A percentile compares a stretch with the other conserved stretches of the same genome.
These are phyloP conservation scores for Teunomyces funiuensis DNA, from an alignment of 805 yeast genomes.

Conservation along the genomic window DNA sequence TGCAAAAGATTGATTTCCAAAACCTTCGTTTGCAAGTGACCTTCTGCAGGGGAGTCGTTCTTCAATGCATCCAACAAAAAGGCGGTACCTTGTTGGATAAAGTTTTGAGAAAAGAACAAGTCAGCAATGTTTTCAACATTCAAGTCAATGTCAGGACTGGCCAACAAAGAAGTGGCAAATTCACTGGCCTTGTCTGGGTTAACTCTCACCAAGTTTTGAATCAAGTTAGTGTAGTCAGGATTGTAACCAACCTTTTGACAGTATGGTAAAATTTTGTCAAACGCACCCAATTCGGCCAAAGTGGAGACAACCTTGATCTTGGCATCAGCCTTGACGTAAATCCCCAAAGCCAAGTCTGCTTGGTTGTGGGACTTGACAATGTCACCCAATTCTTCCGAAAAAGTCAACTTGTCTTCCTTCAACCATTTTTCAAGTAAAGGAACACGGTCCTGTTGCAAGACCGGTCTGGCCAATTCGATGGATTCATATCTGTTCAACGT, in stretches of 20 bases:
- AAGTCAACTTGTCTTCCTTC: conserved; percentile 89
- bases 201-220: conserved; percentile 86
- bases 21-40: conserved; percentile 91
- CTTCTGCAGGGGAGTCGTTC: conserved; percentile 90
- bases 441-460: conserved; percentile 90
- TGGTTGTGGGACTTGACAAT: conserved; percentile 83
- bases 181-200: conserved; percentile 99
- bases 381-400: conserved; percentile 97
- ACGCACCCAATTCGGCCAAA: conserved; percentile 93
- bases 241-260: conserved; percentile 84
- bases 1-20: conserved; percentile 89
- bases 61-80: conserved; percentile 93
- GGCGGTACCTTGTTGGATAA: conserved; percentile 97
- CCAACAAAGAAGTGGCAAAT: conserved; percentile 84
- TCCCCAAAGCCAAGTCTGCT: conserved; percentile 81
- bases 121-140: conserved; percentile 89
- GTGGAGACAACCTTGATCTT: conserved; percentile 89
- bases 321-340: conserved; percentile 78
- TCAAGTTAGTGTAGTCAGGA: conserved; percentile 86
- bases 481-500: conserved; percentile 92
- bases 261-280: conserved; percentile 92
- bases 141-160: conserved; percentile 56
- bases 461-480: conserved; percentile 92
- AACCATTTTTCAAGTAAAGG: conserved; percentile 95
- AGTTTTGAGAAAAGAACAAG: conserved; percentile 90